These are phyloP conservation scores for Mucor ambiguus DNA, from an alignment of 371 early-diverging fungal species.

Conservation along the genomic window DNA sequence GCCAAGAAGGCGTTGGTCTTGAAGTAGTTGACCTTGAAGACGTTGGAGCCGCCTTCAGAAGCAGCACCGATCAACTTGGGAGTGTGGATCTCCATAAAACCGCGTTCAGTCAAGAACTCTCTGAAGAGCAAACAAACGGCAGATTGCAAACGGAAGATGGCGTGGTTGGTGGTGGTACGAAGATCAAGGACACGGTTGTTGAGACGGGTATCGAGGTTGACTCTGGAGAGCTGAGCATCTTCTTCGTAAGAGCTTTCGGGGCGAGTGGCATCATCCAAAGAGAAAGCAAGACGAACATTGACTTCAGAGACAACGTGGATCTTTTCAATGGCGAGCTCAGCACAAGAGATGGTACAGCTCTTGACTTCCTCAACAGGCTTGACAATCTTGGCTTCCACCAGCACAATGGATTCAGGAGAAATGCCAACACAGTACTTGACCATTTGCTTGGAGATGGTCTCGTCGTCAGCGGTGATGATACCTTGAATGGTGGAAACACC, in stretches of 20 bases:
- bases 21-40: conserved; percentile 98
- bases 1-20: conserved; percentile 95
- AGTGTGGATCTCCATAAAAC: conserved; percentile 98
- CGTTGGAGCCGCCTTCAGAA: conserved; percentile 99
- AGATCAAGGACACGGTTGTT: conserved; percentile 98
- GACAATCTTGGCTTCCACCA: conserved; percentile 81
- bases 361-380: conserved; percentile 85
- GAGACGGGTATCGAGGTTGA: conserved; percentile 93
- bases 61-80: conserved; percentile 98
- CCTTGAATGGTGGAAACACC: conserved; percentile 88
- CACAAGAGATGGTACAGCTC: conserved; percentile 90
- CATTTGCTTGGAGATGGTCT: conserved; percentile 91
- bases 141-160: conserved; percentile 97
- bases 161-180: conserved; percentile 96
- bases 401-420: conserved; percentile 87
- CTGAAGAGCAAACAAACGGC: conserved; percentile 96
- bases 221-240: conserved; percentile 71
- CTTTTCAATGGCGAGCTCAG: conserved; percentile 82
- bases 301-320: conserved; percentile 83
- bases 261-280: conserved; percentile 94
- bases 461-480: conserved; percentile 68
- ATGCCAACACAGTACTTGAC: conserved; percentile 89
- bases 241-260: conserved; percentile 84
- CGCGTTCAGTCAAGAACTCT: conserved; percentile 82
- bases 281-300: conserved; percentile 89